phyloP scores from a whole-genome alignment of 306 rosid species.

The Herpetospermum pedunculosum region DNA sequence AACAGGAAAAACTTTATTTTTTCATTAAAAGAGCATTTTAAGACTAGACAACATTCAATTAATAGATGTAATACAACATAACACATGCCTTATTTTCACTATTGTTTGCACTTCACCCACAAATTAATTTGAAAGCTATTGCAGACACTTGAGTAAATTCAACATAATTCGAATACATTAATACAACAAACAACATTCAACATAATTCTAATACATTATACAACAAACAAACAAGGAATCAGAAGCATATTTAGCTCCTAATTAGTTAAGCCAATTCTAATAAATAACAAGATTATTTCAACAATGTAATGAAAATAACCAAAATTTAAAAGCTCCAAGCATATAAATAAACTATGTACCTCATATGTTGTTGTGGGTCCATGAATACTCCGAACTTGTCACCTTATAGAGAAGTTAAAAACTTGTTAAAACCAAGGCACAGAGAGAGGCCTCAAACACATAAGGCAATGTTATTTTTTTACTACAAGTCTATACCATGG shows the following conservation, averaged over 20 bases:
- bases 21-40: not conserved
- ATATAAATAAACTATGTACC: slow-evolving; percentile 15
- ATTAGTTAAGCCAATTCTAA: not conserved
- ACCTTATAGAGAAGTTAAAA: slow-evolving; percentile 34
- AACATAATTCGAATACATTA: too few relatives aligned
- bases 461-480: not conserved
- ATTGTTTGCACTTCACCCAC: not conserved
- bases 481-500: slow-evolving; percentile 42
- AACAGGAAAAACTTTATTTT: not conserved
- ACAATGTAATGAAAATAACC: too few relatives aligned
- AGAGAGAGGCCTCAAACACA: not conserved
- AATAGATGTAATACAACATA: not conserved
- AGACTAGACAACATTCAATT: not conserved
- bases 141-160: not conserved
- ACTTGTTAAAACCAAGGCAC: not conserved
- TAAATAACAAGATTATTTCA: not conserved
- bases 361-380: slow-evolving; percentile 86
- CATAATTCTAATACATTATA: not conserved
- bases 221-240: not conserved
- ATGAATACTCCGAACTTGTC: slow-evolving; percentile 78
- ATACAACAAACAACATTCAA: too few relatives aligned
- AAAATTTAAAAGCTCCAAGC: not conserved
- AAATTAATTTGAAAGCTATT: not conserved
- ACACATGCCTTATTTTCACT: not conserved
- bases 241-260: too few relatives aligned